Evolutionary conservation across 2,329 filamentous ascomycete species (phyloP).

Genomic region (Lasiodiplodia hormozganensis): DNA sequence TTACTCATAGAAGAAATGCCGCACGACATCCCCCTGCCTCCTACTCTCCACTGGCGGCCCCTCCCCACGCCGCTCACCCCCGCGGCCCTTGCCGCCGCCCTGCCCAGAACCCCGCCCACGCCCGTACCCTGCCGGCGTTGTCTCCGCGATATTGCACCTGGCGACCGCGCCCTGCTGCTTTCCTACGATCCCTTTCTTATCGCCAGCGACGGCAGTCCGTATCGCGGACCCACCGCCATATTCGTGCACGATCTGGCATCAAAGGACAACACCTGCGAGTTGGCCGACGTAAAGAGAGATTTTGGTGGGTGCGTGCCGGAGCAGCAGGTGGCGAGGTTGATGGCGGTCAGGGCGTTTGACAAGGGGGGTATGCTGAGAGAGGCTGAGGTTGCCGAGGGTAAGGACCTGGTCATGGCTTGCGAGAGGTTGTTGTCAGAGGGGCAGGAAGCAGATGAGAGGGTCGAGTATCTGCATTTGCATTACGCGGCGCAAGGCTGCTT

Average conservation of each 20-base stretch:
- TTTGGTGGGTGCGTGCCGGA: not conserved
- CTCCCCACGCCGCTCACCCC: not conserved
- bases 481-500: not conserved
- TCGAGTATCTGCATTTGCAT: not conserved
- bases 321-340: not conserved
- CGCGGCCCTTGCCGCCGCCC: not conserved
- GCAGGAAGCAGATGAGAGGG: not conserved
- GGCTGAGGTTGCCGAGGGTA: not conserved
- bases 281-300: not conserved
- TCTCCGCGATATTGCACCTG: not conserved
- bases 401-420: not conserved
- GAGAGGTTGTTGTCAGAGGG: not conserved
- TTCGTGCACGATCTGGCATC: not conserved
- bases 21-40: not conserved
- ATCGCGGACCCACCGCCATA: not conserved
- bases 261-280: not conserved
- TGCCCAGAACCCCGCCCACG: not conserved
- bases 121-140: constrained; percentile 3
- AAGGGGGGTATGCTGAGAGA: not conserved
- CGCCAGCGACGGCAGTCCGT: not conserved
- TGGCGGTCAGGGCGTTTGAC: not conserved
- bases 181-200: not conserved
- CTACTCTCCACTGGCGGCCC: not conserved
- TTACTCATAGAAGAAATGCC: not conserved
- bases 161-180: not conserved